These are phyloP conservation scores for Cucurbita moschata DNA, from an alignment of 306 rosid genomes.

Conservation along the genomic window DNA sequence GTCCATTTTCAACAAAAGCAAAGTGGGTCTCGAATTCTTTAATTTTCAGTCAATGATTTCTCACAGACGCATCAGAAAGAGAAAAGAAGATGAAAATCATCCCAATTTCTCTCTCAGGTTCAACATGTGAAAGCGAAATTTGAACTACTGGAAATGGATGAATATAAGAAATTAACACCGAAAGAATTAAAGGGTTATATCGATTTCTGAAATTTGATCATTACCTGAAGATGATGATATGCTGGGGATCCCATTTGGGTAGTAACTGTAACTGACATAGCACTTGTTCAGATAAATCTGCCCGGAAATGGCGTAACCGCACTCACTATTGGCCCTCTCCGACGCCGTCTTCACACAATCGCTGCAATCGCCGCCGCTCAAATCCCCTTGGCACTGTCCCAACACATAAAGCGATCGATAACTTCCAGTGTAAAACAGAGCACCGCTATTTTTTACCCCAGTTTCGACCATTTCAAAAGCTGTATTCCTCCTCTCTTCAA, in stretches of 20 bases:
- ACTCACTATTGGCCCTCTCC: conserved; percentile 27
- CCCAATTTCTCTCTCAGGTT: neutral
- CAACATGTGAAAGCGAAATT: neutral
- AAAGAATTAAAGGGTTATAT: neutral
- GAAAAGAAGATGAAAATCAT: neutral
- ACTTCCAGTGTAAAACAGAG: conserved; percentile 55
- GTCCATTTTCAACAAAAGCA: conserved; percentile 4
- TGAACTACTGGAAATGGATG: neutral
- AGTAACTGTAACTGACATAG: conserved; percentile 58
- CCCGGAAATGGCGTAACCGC: conserved; percentile 52
- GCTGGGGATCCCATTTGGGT: conserved; percentile 57
- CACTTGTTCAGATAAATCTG: conserved; percentile 67
- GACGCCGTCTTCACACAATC: conserved; percentile 53
- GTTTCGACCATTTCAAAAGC: conserved; percentile 57
- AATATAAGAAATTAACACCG: neutral
- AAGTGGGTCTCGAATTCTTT: neutral
- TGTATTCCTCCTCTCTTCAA: conserved; percentile 32
- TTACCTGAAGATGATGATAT: conserved; percentile 41
- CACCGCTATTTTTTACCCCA: conserved; percentile 40
- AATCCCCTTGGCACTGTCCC: conserved; percentile 82
- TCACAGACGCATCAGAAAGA: no score
- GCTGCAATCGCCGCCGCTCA: conserved; percentile 48
- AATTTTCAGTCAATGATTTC: no score
- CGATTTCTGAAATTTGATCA: neutral
- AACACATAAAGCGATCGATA: conserved; percentile 53